Evolutionary conservation across 2,329 filamentous ascomycete species (phyloP), one percentile per base, ranked within the genome.

Genomic region (Ophiosphaerella korrae): DNA sequence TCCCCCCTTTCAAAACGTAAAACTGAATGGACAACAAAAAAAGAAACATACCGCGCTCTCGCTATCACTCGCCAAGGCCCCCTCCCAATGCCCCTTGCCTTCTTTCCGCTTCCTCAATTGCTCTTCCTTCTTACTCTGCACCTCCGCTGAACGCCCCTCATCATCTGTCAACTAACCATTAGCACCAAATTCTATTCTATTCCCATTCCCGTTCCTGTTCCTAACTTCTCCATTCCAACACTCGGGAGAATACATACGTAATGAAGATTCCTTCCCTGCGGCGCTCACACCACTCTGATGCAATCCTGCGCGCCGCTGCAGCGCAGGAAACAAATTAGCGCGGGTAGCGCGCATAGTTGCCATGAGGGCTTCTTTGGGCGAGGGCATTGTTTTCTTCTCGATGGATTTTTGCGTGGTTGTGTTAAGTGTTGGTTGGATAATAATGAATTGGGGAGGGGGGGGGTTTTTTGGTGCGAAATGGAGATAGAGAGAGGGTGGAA

Each of bases 221-320:
- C n/a, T n/a, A n/a, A n/a, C n/a, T n/a, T n/a, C n/a, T n/a, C n/a
- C n/a, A n/a, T n/a, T n/a, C n/a, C n/a, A n/a, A n/a, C n/a, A n/a
- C n/a, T n/a, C n/a, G n/a, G n/a, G n/a, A n/a, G n/a, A n/a, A 3
- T 13, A 59, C 77, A 35, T 76, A 80, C 78, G 68, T 32, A 78
- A 70, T 48, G 69, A 64, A 34, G 69, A 67, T 62, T 80, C 78
- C 68, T 80, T 80, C 51, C 75, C 75, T 21, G 70, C 72, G 44
- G 56, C 48, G 33, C 73, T 60, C n/a, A 70, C 63, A 51, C 68
- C 71, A 34, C 74, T 74, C 55, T 69, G 58, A 21, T 63, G 71
- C 60, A 78, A 75, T n/a, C 62, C 63, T 24, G 70, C 67, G 46
- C 71, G 67, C 60, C 71, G 68, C n/a, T 55, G 31, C 56, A 72